A percentile compares a stretch with the other conserved stretches of the same genome.
Conservation (phyloP, 768 basidiomycete species). For the Tulasnella sp. region DNA sequence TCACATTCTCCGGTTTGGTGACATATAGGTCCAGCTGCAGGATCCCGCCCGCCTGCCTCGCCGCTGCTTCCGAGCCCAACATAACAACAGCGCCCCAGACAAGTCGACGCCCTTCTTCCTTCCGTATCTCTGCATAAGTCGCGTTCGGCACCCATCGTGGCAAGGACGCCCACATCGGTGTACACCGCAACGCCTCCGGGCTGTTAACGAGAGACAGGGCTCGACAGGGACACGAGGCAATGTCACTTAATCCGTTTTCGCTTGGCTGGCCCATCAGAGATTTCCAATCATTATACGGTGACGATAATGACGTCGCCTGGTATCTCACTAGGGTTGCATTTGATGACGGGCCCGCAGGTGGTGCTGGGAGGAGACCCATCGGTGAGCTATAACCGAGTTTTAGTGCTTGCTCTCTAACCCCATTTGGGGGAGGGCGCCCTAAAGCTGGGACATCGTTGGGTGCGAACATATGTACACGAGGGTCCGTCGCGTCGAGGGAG, state of each 20-base stretch:
- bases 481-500: slow-evolving; percentile 14
- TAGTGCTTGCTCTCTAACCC: too few species aligned
- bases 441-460: slow-evolving; percentile 7
- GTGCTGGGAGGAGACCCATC: background rate
- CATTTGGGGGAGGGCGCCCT: background rate
- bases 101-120: slow-evolving; percentile 15
- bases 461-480: slow-evolving; percentile 9
- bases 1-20: slow-evolving; percentile 16
- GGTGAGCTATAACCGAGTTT: background rate
- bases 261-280: too few species aligned
- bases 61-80: slow-evolving; percentile 1
- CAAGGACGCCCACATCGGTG: slow-evolving; percentile 16
- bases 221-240: background rate
- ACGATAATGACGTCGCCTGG: background rate
- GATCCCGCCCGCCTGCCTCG: slow-evolving; percentile 7
- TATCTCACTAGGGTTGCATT: background rate
- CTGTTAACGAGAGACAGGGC: background rate
- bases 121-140: slow-evolving; percentile 12
- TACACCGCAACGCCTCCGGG: background rate
- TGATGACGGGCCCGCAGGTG: background rate
- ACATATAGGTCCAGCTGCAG: slow-evolving; percentile 11
- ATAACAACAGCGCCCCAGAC: slow-evolving; percentile 18
- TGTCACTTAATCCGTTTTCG: background rate
- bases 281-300: slow-evolving; percentile 1
- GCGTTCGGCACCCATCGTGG: slow-evolving; percentile 14